These are phyloP conservation scores for Globisporangium rhizosaccharum DNA, from an alignment of 352 stramenopile species.

Conservation along the genomic window DNA sequence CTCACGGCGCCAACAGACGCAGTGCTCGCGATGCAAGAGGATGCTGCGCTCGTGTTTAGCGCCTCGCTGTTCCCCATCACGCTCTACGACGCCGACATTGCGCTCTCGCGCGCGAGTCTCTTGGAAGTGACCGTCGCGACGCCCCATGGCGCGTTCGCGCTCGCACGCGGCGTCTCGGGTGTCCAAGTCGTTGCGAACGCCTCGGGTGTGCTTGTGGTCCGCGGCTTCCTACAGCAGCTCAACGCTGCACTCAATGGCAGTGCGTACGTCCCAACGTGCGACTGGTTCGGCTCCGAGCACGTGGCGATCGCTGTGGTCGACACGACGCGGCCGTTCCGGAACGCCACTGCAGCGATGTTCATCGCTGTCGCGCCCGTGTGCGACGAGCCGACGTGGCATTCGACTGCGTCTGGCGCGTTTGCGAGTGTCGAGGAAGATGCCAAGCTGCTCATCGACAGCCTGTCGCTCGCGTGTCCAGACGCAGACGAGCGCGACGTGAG, in stretches of 20 bases:
- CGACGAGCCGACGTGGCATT: constrained; percentile 37
- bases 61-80: constrained; percentile 14
- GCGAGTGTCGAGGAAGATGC: constrained; percentile 34
- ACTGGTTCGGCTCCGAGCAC: constrained; percentile 64
- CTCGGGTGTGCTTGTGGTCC: constrained; percentile 23
- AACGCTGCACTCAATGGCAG: constrained; percentile 50
- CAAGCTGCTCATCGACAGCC: constrained; percentile 26
- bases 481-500: constrained; percentile 27
- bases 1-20: constrained; percentile 8
- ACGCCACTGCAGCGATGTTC: constrained; percentile 16
- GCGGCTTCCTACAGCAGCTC: constrained; percentile 42
- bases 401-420: constrained; percentile 7
- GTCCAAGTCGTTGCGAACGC: constrained; percentile 29
- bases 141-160: constrained; percentile 20
- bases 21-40: constrained; percentile 35
- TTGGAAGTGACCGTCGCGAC: constrained; percentile 29
- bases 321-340: constrained; percentile 5
- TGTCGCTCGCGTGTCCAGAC: constrained; percentile 31
- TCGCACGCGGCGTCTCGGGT: constrained; percentile 11
- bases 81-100: constrained; percentile 23
- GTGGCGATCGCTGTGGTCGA: constrained; percentile 31
- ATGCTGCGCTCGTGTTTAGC: constrained; percentile 27
- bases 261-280: constrained; percentile 31
- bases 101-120: constrained; percentile 15
- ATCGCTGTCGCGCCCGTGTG: constrained; percentile 50